Conservation (phyloP, 2,329 filamentous ascomycete genomes). For the Pseudocercospora pini-densiflorae region DNA sequence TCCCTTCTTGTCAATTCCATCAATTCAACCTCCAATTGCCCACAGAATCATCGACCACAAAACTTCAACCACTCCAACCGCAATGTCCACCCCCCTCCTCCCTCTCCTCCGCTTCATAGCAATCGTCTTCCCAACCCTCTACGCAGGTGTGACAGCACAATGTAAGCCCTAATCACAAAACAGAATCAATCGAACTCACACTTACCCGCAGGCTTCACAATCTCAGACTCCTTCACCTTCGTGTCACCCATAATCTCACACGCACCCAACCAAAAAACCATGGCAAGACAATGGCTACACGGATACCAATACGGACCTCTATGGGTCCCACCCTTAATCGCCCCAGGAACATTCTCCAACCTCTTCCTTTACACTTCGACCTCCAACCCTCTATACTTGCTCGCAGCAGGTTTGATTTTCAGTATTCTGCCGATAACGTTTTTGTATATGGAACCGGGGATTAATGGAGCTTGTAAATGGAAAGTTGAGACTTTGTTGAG, state of each 20-base stretch:
- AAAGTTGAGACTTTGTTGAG: conserved; percentile 42
- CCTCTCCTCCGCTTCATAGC: conserved; percentile 27
- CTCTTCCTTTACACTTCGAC: conserved; percentile 31
- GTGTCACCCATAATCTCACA: conserved; percentile 42
- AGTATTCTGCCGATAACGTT: conserved; percentile 45
- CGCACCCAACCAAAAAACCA: conserved; percentile 38
- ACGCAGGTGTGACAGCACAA: conserved; percentile 31
- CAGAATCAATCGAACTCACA: background rate
- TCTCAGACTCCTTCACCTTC: conserved; percentile 41
- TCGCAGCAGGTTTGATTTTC: conserved; percentile 32
- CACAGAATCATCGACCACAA: no score
- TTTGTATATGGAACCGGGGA: conserved; percentile 45
- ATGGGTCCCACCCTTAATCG: conserved; percentile 44
- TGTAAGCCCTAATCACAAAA: conserved; percentile 16
- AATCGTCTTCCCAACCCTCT: conserved; percentile 32
- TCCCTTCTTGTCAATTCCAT: no score
- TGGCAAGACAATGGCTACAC: conserved; percentile 47
- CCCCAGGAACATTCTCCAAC: conserved; percentile 42
- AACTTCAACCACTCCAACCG: background rate
- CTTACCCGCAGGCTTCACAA: conserved; percentile 25
- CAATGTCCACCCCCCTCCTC: background rate
- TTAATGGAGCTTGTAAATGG: conserved; percentile 47
- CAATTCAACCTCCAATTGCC: background rate
- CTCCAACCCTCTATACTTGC: conserved; percentile 30
- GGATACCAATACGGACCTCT: conserved; percentile 44